Base-by-base conservation (phyloP, 2,329 filamentous ascomycete genomes). In the Aciculosporium take region DNA sequence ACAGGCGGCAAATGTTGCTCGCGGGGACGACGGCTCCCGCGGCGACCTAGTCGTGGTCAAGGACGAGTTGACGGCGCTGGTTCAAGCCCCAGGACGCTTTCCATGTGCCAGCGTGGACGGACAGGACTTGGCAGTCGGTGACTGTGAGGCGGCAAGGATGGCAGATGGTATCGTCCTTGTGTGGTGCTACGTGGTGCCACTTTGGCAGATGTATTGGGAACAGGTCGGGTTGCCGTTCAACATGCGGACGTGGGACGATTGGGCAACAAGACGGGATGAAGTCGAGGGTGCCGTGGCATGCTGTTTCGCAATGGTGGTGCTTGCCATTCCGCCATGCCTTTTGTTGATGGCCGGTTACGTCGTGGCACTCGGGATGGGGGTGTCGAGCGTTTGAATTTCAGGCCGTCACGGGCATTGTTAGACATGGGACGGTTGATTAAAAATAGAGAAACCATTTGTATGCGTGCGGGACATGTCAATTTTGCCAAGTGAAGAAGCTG, bases 181-280 rank as follows among this genome's bases (percentile, higher is more conserved):
- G 15, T 39, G 44, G 39, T 45, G 44, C 35, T 38, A 43, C 23
- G n/a, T 45, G 21, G 18, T 43, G 8, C 41, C 38, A 10, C 34
- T 43, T 13, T 41, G 39, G 28, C 30, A 33, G n/a, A 33, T 55
- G 23, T 67, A 64, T 50, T 64, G 55, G 60, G 44, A 41, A 31
- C 45, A 59, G 10, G 55, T 67, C 13, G 49, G 49, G 37, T 64
- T 64, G 2, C 60, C 66, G 10, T 63, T 68, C 43, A 51, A 64
- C 48, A 46, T 49, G n/a, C n/a, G n/a, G 7, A 47, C 53, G 2
- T 67, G 64, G 23, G 50, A 56, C 25, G 53, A 61, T 41, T 61
- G 63, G 58, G 41, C 48, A 40, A 46, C 48, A 40, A 46, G 52
- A 29, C 48, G 52, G 21, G 46, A 45, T 13, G 51, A 42, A 27